Evolutionary conservation across 2,329 filamentous ascomycete genomes (phyloP), one percentile per base, ranked within the genome.

Genomic region (Neophaeococcomyces aloes): DNA sequence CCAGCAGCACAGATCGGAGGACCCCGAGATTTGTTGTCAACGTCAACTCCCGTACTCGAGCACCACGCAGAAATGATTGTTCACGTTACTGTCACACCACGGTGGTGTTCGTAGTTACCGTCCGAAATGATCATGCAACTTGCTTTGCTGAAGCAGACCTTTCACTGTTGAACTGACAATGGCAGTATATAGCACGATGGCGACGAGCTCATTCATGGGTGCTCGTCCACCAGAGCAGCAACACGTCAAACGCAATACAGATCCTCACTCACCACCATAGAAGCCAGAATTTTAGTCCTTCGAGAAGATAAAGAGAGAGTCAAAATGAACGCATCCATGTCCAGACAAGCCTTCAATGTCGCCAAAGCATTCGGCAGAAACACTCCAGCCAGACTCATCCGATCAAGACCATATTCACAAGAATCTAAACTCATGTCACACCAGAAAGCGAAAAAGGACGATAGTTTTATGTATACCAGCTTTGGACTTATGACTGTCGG

Each of bases 261-360:
- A n/a, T 7, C 35, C 10, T 25, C 35, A 19, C 23, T n/a, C 19
- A 13, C 18, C 10, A 25, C 15, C 21, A 3, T 13, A 23, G 25
- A 14, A 38, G 6, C 15, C 19, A 15, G 18, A 25, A n/a, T 14
- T 19, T 14, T 7, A 7, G 10, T 17, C n/a, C 7, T 15, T 13
- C 5, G 18, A 36, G 15, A 36, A 10, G 18, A 3, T 11, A 6
- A 17, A 17, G 19, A 38, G 17, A 19, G 10, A 13, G 11, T 7
- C 35, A 38, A 23, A 4, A 38, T 38, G 35, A 38, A 38, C 18
- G 19, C 35, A 25, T 25, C 35, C 21, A 23, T 27, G 4, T 38
- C 14, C 35, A 38, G 35, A 27, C 19, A 10, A 3, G 21, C 17
- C 21, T 14, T 13, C 17, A 23, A 19, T 4, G 35, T 19, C 7